Conservation (phyloP, 768 basidiomycete species). For the Xerocomellus amylosporus region DNA sequence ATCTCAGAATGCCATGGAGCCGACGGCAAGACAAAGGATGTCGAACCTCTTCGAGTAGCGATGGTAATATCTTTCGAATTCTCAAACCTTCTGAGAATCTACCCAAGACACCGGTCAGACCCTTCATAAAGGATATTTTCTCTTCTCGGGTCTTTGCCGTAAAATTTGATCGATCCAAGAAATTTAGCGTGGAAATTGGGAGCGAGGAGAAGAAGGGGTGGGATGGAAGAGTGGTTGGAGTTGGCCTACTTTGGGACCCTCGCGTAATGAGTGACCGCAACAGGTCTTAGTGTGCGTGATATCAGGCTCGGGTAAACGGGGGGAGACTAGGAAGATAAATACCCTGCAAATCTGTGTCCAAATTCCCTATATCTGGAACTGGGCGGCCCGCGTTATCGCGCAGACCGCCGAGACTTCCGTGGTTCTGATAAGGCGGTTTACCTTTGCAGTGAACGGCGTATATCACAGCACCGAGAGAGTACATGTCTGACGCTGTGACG, state of each 20-base stretch:
- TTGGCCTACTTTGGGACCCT: conserved; percentile 67
- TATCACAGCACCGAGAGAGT: conserved; percentile 85
- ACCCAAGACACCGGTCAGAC: conserved; percentile 73
- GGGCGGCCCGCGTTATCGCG: conserved; percentile 68
- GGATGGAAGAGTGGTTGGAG: conserved; percentile 75
- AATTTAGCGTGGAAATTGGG: conserved; percentile 93
- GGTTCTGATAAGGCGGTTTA: conserved; percentile 82
- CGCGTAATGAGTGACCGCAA: conserved; percentile 80
- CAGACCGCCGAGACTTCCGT: conserved; percentile 66
- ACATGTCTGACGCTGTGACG: conserved; percentile 88
- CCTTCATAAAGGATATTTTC: conserved; percentile 95
- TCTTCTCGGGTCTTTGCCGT: conserved; percentile 92
- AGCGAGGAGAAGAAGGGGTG: conserved; percentile 93
- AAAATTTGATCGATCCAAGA: conserved; percentile 93
- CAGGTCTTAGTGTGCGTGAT: conserved; percentile 49
- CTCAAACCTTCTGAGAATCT: conserved; percentile 86
- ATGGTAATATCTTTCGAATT: conserved; percentile 86
- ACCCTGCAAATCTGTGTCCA: conserved; percentile 78
- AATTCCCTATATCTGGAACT: conserved; percentile 55
- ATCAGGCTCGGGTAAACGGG: conserved; percentile 8
- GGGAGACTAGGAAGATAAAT: conserved; percentile 8
- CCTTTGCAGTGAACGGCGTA: conserved; percentile 91
- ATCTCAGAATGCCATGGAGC: conserved; percentile 3
- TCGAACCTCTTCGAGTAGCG: conserved; percentile 88
- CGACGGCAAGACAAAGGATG: not conserved